These are phyloP conservation scores for Stromatinia cepivora DNA, from an alignment of 2,329 filamentous ascomycete genomes.

Conservation along the genomic window DNA sequence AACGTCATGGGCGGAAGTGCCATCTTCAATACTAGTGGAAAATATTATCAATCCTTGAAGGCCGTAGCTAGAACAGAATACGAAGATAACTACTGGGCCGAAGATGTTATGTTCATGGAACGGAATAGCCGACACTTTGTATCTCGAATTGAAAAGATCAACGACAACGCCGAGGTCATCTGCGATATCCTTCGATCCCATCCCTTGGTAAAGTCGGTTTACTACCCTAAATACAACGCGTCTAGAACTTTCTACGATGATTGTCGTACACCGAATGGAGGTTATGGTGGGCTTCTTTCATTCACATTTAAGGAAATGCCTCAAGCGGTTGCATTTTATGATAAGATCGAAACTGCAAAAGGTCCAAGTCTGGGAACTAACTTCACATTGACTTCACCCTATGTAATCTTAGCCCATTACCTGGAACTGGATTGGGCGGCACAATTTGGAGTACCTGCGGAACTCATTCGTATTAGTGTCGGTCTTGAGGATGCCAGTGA, in stretches of 20 bases:
- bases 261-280: conserved; percentile 70
- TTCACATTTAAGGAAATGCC: conserved; percentile 71
- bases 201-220: conserved; percentile 69
- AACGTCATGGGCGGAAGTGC: conserved; percentile 94
- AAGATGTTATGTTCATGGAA: conserved; percentile 93
- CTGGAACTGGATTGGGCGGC: conserved; percentile 88
- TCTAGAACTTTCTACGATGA: conserved; percentile 75
- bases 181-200: conserved; percentile 67
- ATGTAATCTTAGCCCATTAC: conserved; percentile 89
- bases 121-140: conserved; percentile 93
- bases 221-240: conserved; percentile 80
- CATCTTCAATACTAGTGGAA: conserved; percentile 64
- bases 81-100: conserved; percentile 90
- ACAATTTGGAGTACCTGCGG: conserved; percentile 75
- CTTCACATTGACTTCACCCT: conserved; percentile 90
- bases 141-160: conserved; percentile 78
- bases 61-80: conserved; percentile 63
- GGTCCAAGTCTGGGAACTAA: conserved; percentile 95
- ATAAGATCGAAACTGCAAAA: conserved; percentile 83
- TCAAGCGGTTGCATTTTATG: conserved; percentile 80
- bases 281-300: conserved; percentile 88
- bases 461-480: conserved; percentile 83
- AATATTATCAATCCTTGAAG: conserved; percentile 71
- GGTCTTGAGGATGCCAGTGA: conserved; percentile 77
- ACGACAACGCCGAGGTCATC: conserved; percentile 80